Percentiles rank a stretch among this genome's conserved stretches.
Evolutionary conservation across 2,329 filamentous ascomycete genomes (phyloP).

Genomic region (Epichloe coenophiala): DNA sequence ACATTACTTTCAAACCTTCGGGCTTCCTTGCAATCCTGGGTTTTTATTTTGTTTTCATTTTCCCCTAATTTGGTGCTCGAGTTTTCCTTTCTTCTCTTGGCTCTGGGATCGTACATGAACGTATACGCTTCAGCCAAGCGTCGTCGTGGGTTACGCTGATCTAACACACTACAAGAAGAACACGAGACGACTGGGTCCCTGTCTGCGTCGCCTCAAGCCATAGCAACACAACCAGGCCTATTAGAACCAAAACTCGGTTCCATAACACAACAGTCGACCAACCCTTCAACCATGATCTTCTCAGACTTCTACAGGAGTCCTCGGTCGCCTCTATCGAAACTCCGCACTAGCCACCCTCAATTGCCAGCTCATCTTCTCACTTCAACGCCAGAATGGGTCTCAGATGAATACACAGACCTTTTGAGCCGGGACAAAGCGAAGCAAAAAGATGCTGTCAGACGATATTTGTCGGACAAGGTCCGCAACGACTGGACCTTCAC

Average conservation of each 20-base stretch:
- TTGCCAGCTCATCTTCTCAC: constrained; percentile 17
- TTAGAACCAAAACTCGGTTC: background rate
- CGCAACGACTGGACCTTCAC: constrained; percentile 47
- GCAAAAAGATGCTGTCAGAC: constrained; percentile 49
- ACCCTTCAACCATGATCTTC: constrained; percentile 34
- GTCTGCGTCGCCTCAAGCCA: background rate
- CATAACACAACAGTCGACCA: background rate
- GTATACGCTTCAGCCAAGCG: background rate
- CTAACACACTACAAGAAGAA: background rate
- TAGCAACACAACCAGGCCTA: background rate
- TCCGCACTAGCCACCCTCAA: constrained; percentile 27
- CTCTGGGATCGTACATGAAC: background rate
- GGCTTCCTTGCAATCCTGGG: too few relatives aligned
- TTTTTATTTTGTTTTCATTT: background rate
- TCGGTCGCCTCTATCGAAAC: constrained; percentile 37
- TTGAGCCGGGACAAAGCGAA: constrained; percentile 47
- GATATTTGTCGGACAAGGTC: constrained; percentile 38
- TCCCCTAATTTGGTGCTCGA: background rate
- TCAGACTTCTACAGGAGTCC: constrained; percentile 45
- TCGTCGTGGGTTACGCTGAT: background rate
- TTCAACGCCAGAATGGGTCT: constrained; percentile 20
- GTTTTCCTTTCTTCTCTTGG: background rate
- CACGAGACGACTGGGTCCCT: background rate
- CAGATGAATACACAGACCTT: constrained; percentile 46
- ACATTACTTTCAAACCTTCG: background rate